Evolutionary conservation across 1,284 basidiomycete genomes (phyloP), one percentile per base, ranked within the genome.

Genomic region (Ceratobasidium sp.): DNA sequence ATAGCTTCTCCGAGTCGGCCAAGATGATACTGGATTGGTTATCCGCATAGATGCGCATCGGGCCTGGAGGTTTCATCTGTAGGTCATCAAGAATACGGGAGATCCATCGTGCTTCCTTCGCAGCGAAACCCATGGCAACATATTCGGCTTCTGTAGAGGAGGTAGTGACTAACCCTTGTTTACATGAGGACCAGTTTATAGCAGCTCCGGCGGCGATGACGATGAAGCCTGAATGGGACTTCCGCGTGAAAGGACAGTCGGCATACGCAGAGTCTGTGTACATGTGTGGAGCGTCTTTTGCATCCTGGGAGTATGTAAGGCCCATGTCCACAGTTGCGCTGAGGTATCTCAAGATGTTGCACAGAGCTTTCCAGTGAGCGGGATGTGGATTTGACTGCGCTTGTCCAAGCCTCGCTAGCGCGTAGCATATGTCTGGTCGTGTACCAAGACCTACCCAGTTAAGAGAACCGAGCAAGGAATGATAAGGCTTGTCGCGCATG

Each of bases 131-230:
- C 8, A 74, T 56, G 1, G 78, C 77, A 33, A 79, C 75, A 62
- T 79, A 80, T 71, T 81, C 79, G 0, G 80, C 75, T 57, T 79
- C 77, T 0, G 74, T 74, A 0, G 77, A 76, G 1, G 79, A 80
- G 1, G 71, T 50, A 0, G 77, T 72, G 0, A 77, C 73, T 0
- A 73, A 74, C 0, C 62, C 8, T 69, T 81, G 79, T 13, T 75
- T 72, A 19, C 75, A 74, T 0, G 76, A 77, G 21, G 69, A 60
- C 78, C 77, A 79, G 13, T 72, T 75, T 41, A 83, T 71, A 1
- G 75, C 66, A 13, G 75, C 76, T 2, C 74, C 74, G 27, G 73
- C 72, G n/a, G 77, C 47, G 5, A 71, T 72, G 70, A 79, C 79
- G 9, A 73, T 70, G 68, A 78, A 81, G 0, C 82, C 80, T 11